Evolutionary conservation across 805 yeast genomes (phyloP).

Genomic region (Lachancea nothofagi): DNA sequence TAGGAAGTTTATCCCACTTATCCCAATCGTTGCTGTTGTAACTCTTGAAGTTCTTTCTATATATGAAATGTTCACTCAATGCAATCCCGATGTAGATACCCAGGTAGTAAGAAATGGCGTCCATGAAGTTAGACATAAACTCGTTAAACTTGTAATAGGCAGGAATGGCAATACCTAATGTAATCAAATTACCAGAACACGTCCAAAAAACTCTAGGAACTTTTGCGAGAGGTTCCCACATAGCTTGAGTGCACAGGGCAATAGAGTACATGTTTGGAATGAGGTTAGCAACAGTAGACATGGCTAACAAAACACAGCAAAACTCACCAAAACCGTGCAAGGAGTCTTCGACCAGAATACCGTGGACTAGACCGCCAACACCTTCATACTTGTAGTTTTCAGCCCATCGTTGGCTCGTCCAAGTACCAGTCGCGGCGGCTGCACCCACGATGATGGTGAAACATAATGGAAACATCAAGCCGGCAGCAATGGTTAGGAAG

Average conservation of each 20-base stretch:
- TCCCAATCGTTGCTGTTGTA: constrained; percentile 62
- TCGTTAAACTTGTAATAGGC: constrained; percentile 68
- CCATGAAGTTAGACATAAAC: constrained; percentile 84
- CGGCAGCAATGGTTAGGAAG: constrained; percentile 57
- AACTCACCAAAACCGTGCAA: constrained; percentile 87
- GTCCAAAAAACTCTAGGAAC: constrained; percentile 87
- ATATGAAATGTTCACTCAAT: constrained; percentile 75
- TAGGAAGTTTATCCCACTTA: constrained; percentile 54
- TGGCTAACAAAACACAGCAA: constrained; percentile 75
- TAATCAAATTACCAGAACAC: constrained; percentile 60
- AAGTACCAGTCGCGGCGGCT: constrained; percentile 69
- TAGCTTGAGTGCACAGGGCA: constrained; percentile 78
- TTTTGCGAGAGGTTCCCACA: constrained; percentile 66
- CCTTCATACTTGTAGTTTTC: constrained; percentile 48
- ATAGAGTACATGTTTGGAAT: constrained; percentile 92
- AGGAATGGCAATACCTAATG: constrained; percentile 85
- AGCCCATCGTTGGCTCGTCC: constrained; percentile 40
- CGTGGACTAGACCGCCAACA: constrained; percentile 80
- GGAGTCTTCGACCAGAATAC: constrained; percentile 70
- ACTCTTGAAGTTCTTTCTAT: constrained; percentile 54
- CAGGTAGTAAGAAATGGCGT: constrained; percentile 84
- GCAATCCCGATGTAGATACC: constrained; percentile 76
- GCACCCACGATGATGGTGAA: constrained; percentile 81
- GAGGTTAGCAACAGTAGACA: constrained; percentile 86
- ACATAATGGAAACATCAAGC: constrained; percentile 61